These are phyloP conservation scores for Eimeria necatrix DNA, from an alignment of 169 alveolate species.

Conservation along the genomic window DNA sequence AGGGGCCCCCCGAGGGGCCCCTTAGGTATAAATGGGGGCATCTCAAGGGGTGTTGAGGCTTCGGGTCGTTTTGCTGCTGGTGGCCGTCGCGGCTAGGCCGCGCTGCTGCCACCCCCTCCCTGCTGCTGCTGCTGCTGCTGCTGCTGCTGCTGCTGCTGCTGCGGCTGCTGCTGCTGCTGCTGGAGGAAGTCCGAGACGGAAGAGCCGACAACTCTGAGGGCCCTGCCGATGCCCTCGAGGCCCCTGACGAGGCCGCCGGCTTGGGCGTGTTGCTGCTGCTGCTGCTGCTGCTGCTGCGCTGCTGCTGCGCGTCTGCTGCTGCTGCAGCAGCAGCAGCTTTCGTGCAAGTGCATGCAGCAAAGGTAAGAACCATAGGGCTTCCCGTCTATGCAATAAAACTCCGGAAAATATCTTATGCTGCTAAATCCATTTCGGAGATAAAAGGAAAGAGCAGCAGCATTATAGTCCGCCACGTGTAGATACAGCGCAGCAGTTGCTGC, in stretches of 20 bases:
- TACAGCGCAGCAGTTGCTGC: conserved; percentile 24
- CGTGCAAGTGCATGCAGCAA: conserved; percentile 29
- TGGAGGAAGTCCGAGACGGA: background rate
- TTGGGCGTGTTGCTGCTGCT: too few species aligned
- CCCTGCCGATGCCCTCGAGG: background rate
- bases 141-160: conserved; percentile 1
- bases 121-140: conserved; percentile 13
- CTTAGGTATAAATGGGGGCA: too few species aligned
- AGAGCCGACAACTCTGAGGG: background rate
- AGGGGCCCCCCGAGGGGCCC: too few species aligned
- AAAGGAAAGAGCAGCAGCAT: background rate
- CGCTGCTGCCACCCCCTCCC: conserved; percentile 9
- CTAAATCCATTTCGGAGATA: background rate
- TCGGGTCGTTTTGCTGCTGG: background rate
- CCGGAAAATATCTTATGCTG: background rate
- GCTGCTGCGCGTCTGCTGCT: background rate
- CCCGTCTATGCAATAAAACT: background rate
- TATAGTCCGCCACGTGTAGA: conserved; percentile 16
- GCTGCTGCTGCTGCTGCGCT: too few species aligned
- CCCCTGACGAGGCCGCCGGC: background rate
- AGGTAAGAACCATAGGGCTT: background rate
- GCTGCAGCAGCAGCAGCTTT: background rate
- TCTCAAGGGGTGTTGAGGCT: background rate
- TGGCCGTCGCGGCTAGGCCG: background rate
- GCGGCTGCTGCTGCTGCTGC: background rate